Evolutionary conservation across 192 early-diverging fungal species (phyloP).

Genomic region (Linnemannia elongata): DNA sequence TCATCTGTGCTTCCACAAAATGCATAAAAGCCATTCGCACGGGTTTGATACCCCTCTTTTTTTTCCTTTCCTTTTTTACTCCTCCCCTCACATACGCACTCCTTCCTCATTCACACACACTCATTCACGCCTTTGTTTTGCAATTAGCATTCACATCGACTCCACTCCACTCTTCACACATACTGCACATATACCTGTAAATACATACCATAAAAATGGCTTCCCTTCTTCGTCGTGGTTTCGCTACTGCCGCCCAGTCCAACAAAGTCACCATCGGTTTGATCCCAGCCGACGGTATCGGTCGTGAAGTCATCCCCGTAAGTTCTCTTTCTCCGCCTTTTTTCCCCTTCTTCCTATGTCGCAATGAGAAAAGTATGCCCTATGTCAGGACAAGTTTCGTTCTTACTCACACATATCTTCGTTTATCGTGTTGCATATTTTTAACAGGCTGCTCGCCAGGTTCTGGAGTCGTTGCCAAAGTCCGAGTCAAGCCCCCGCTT

Average conservation of each 20-base stretch:
- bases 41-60: background rate
- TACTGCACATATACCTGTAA: background rate
- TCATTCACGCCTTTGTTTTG: background rate
- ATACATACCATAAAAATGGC: constrained; percentile 24
- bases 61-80: background rate
- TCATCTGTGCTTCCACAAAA: background rate
- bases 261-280: constrained; percentile 88
- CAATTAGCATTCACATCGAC: background rate
- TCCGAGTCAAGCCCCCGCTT: constrained; percentile 70
- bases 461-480: constrained; percentile 81
- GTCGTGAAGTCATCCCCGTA: constrained; percentile 95
- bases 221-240: constrained; percentile 53
- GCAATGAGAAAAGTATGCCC: background rate
- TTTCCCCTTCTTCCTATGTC: background rate
- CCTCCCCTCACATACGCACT: too few species aligned
- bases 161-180: background rate
- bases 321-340: constrained; percentile 7
- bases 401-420: background rate
- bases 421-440: background rate
- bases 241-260: constrained; percentile 52
- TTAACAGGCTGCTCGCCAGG: constrained; percentile 84
- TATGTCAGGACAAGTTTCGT: too few species aligned
- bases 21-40: background rate
- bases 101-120: background rate
- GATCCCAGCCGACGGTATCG: constrained; percentile 98